phyloP scores from a whole-genome alignment of 2,329 filamentous ascomycete species.

The Talaromyces sp. region DNA sequence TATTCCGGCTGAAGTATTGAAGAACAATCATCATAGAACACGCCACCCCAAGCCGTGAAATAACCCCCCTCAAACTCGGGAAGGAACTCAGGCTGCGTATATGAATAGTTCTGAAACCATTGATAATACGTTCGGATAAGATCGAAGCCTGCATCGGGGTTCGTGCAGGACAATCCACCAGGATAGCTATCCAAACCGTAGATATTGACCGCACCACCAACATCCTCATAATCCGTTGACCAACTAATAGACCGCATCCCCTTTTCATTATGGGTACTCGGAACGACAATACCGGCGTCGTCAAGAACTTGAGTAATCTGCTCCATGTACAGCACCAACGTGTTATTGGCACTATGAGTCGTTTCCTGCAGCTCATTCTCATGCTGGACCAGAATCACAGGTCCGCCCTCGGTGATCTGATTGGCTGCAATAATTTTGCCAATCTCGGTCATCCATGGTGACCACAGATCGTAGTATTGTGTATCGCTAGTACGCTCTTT shows the following conservation, averaged over 20 bases:
- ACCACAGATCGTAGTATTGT: conserved; percentile 46
- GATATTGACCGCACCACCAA: conserved; percentile 57
- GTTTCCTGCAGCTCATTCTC: conserved; percentile 75
- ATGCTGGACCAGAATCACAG: conserved; percentile 72
- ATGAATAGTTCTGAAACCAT: conserved; percentile 56
- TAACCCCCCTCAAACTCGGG: conserved; percentile 65
- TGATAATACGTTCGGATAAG: conserved; percentile 54
- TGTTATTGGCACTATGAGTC: conserved; percentile 51
- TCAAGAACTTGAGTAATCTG: conserved; percentile 66
- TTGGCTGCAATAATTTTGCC: conserved; percentile 50
- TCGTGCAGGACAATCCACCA: conserved; percentile 42
- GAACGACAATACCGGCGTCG: conserved; percentile 67
- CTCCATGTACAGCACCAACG: conserved; percentile 65
- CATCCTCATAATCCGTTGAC: conserved; percentile 54
- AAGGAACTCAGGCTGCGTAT: conserved; percentile 54
- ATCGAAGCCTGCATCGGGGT: conserved; percentile 48
- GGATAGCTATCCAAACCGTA: conserved; percentile 66
- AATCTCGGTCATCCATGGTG: conserved; percentile 47
- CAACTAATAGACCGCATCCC: conserved; percentile 61
- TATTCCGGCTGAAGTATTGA: conserved; percentile 67
- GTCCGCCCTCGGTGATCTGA: conserved; percentile 79
- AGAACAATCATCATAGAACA: conserved; percentile 65
- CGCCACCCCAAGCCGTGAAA: conserved; percentile 71
- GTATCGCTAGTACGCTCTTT: conserved; percentile 43
- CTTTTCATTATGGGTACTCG: conserved; percentile 71